These are phyloP conservation scores for Batrachochytrium dendrobatidis DNA, from an alignment of 371 early-diverging fungal genomes.

Conservation along the genomic window DNA sequence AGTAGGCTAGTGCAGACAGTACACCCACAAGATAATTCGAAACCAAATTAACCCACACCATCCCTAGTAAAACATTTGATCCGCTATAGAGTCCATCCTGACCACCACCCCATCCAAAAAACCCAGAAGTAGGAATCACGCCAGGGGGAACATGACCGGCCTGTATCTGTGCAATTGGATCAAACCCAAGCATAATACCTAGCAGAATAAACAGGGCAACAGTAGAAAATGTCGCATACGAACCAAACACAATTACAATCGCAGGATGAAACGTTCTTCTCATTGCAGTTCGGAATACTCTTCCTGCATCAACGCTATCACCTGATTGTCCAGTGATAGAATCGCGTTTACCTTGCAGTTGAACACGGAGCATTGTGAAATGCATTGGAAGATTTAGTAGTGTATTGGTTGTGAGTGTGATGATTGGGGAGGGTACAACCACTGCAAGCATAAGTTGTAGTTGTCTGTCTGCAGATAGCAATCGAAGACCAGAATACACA, in stretches of 20 bases:
- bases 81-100: background rate
- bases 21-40: constrained; percentile 19
- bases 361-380: constrained; percentile 11
- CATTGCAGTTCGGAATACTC: constrained; percentile 5
- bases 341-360: background rate
- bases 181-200: background rate
- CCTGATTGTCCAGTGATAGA: background rate
- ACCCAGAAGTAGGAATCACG: constrained; percentile 7
- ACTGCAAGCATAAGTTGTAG: constrained; percentile 5
- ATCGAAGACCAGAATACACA: constrained; percentile 3
- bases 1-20: constrained; percentile 13
- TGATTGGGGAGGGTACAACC: constrained; percentile 13
- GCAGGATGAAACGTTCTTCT: constrained; percentile 14
- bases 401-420: constrained; percentile 12
- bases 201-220: constrained; percentile 6
- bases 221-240: constrained; percentile 4
- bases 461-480: constrained; percentile 1
- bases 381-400: constrained; percentile 19
- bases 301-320: background rate
- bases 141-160: background rate
- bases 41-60: constrained; percentile 18
- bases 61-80: constrained; percentile 5
- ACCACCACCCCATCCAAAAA: constrained; percentile 12
- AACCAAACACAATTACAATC: constrained; percentile 8
- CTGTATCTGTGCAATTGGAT: background rate